phyloP scores from a whole-genome alignment of 2,329 filamentous ascomycete genomes.

The Trichoderma asperellum region DNA sequence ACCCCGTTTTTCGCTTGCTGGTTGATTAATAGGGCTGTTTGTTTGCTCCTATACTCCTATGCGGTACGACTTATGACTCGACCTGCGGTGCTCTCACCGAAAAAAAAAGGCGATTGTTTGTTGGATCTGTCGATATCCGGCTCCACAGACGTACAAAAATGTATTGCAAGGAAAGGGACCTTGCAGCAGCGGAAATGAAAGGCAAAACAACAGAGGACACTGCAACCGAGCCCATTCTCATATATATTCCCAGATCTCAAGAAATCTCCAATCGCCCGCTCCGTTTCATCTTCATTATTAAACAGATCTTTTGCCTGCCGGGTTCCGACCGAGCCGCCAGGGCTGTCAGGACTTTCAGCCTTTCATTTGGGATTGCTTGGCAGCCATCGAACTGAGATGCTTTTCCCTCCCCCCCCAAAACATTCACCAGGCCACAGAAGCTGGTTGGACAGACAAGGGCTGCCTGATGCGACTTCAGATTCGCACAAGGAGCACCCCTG shows the following conservation, averaged over 20 bases:
- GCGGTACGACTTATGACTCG: constrained; percentile 11
- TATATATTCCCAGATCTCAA: not conserved
- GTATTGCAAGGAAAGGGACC: constrained; percentile 18
- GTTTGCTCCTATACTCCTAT: not conserved
- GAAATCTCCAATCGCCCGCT: not conserved
- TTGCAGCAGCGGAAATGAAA: constrained; percentile 18
- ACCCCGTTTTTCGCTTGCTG: constrained; percentile 3
- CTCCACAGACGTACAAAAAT: constrained; percentile 11
- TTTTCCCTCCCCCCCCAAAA: not conserved
- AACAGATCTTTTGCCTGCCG: not conserved
- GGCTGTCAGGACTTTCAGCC: not conserved
- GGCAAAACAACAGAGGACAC: not conserved
- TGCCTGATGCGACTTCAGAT: constrained; percentile 13
- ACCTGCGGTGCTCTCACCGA: not conserved
- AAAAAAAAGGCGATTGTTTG: constrained; percentile 10
- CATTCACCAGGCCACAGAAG: not conserved
- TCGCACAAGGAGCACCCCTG: constrained; percentile 7
- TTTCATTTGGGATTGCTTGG: not conserved
- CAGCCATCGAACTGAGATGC: not conserved
- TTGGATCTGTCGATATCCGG: constrained; percentile 15
- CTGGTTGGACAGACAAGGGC: constrained; percentile 17
- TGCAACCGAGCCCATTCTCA: not conserved
- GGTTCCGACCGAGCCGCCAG: constrained; percentile 4
- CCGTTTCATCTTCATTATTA: not conserved
- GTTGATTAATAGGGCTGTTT: constrained; percentile 10